A percentile compares a stretch with the other conserved stretches of the same genome.
phyloP scores from a whole-genome alignment of 441 rosid genomes.

The Populus hybrid region DNA sequence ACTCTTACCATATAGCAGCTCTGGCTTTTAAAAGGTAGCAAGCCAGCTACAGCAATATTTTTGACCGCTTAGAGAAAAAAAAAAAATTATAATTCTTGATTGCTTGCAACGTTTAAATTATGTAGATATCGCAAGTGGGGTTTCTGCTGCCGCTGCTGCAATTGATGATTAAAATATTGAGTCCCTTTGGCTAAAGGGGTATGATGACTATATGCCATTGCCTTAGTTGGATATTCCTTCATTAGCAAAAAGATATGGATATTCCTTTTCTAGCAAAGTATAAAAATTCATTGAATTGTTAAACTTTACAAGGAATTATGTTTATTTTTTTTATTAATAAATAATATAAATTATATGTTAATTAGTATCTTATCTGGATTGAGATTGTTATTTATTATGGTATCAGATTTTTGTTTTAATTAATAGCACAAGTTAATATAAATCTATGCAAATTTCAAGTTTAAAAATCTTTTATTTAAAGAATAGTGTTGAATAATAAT shows the following conservation, averaged over 20 bases:
- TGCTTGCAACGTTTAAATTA: neutral
- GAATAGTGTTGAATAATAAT: no score
- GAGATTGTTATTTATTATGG: no score
- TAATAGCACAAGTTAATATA: no score
- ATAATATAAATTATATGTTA: no score
- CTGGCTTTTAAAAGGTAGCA: neutral
- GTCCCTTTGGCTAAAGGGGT: neutral
- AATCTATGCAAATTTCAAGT: no score
- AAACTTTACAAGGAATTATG: no score
- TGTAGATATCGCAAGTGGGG: neutral
- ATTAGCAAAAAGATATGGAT: neutral
- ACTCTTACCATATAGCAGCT: neutral
- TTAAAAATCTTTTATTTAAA: rapidly evolving
- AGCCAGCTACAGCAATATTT: neutral
- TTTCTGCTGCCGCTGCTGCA: neutral
- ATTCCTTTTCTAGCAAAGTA: slow-evolving; percentile 3
- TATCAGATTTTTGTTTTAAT: no score
- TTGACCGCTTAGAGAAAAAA: neutral
- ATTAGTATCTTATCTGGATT: no score
- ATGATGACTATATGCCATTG: neutral
- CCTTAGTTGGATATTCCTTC: slow-evolving; percentile 18
- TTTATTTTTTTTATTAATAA: no score
- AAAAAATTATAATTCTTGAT: neutral
- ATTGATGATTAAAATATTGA: neutral
- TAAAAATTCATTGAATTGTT: neutral